Base-by-base conservation (phyloP, 495 filamentous ascomycete genomes). In the Aspergillus steynii region DNA sequence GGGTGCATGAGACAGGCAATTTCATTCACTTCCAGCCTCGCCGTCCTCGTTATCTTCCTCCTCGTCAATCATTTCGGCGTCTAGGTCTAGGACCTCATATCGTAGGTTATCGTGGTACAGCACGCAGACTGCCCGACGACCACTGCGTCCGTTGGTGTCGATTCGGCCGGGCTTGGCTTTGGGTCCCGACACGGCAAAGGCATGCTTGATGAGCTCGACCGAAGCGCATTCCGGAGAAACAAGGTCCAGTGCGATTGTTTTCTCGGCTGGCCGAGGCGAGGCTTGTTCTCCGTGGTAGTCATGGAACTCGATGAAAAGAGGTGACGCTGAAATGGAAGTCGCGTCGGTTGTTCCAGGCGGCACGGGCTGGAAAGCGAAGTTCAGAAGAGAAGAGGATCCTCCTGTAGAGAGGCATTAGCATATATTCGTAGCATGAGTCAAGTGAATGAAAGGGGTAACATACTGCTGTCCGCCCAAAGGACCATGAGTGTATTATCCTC, bases 31-130 rank as follows among this genome's bases (percentile, higher is more conserved):
- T 42, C 63, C 60, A 7, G 65, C 65, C 8, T 62, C 57, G 8
- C 50, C 62, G 8, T 61, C 62, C 20, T 68, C 57, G 50, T 71
- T 65, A n/a, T 70, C 66, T 37, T 69, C 68, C 26, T 66, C 71
- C 29, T 74, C 75, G 15, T 72, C 62, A 12, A 63, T 71, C 37
- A 73, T 69, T 20, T 66, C 74, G 52, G 70, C 70, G 70, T 87
- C 85, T 56, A 88, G 56, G 65, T 86, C 83, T 57, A 85, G 78
- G 7, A 87, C 77, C 37, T 82, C 79, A 65, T 87, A 88, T 50
- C 78, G 79, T 68, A 82, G 68, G 20, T 69, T 71, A 64, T 87
- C 84, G 12, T 79, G 76, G 59, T 83, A 84, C 55, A 88, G 63
- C 27, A 86, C 81, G 64, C 82, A 86, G 3, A 83, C 74, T 27